Evolutionary conservation across 805 yeast species (phyloP).

Genomic region (Starmerella stellata): DNA sequence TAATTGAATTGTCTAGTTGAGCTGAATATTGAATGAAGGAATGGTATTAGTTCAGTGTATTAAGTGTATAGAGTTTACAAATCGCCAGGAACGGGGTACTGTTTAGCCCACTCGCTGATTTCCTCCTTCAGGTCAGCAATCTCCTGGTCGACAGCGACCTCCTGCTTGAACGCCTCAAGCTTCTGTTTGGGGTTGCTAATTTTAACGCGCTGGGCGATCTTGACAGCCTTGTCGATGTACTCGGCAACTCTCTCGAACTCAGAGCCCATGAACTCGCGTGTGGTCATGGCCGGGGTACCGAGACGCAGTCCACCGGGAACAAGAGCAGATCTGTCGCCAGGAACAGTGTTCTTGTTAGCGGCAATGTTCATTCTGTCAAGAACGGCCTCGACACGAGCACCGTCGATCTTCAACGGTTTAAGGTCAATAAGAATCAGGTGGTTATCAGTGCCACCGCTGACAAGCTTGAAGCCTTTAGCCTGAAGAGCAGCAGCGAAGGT

Average conservation of each 20-base stretch:
- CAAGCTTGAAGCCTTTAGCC: constrained; percentile 53
- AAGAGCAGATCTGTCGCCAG: constrained; percentile 89
- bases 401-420: constrained; percentile 67
- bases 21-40: no score
- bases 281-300: constrained; percentile 98
- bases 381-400: constrained; percentile 86
- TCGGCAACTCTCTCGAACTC: constrained; percentile 70
- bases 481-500: constrained; percentile 52
- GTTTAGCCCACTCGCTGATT: constrained; percentile 52
- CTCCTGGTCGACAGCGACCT: constrained; percentile 40
- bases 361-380: constrained; percentile 85
- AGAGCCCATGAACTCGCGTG: constrained; percentile 66
- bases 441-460: constrained; percentile 86
- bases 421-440: constrained; percentile 77
- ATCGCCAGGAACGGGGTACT: constrained; percentile 58
- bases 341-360: constrained; percentile 87
- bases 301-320: constrained; percentile 93
- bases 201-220: constrained; percentile 41
- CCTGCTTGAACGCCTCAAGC: constrained; percentile 50
- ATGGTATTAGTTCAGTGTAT: no score
- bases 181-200: constrained; percentile 37
- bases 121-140: constrained; percentile 45
- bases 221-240: constrained; percentile 64
- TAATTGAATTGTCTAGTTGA: no score
- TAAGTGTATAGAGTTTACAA: background rate